Percentiles rank a stretch among this genome's conserved stretches.
phyloP scores from a whole-genome alignment of 1,139 yeast species.

The Geotrichum fermentans region DNA sequence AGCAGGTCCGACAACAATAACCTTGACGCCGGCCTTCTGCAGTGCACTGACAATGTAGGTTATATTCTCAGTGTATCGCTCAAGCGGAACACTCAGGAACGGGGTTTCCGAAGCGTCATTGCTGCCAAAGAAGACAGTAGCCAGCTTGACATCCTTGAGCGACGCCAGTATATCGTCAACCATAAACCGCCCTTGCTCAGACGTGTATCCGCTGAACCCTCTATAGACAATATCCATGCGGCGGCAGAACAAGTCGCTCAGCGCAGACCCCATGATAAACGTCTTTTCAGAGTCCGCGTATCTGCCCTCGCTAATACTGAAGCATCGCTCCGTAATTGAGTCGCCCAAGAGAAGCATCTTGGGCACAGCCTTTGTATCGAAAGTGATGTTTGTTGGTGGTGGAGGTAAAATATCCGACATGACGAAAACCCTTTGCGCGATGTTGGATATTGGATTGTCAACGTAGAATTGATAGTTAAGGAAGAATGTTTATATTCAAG shows the following conservation, averaged over 20 bases:
- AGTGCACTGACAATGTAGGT: constrained; percentile 41
- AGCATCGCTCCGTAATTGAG: constrained; percentile 53
- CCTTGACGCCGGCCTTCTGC: constrained; percentile 41
- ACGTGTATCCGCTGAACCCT: constrained; percentile 59
- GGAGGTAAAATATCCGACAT: too few relatives aligned
- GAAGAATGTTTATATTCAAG: too few relatives aligned
- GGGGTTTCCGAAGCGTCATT: constrained; percentile 58
- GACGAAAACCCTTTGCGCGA: too few relatives aligned
- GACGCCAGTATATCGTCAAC: constrained; percentile 15
- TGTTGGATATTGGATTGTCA: too few relatives aligned
- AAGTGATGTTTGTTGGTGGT: too few relatives aligned
- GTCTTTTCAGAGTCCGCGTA: not conserved
- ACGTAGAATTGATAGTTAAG: too few relatives aligned
- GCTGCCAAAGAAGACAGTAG: constrained; percentile 65
- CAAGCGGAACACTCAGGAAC: constrained; percentile 52
- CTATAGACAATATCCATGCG: constrained; percentile 52
- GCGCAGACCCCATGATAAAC: constrained; percentile 16
- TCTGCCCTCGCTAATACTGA: constrained; percentile 27
- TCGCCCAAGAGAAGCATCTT: constrained; percentile 61
- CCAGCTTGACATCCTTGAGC: constrained; percentile 20
- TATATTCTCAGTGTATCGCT: constrained; percentile 48
- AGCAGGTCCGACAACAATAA: constrained; percentile 61
- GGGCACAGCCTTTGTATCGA: constrained; percentile 23
- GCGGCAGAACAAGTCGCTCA: constrained; percentile 30
- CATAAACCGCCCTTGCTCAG: constrained; percentile 44